Base-by-base conservation (phyloP, 257 asterid genomes). In the Solanum commersonii region DNA sequence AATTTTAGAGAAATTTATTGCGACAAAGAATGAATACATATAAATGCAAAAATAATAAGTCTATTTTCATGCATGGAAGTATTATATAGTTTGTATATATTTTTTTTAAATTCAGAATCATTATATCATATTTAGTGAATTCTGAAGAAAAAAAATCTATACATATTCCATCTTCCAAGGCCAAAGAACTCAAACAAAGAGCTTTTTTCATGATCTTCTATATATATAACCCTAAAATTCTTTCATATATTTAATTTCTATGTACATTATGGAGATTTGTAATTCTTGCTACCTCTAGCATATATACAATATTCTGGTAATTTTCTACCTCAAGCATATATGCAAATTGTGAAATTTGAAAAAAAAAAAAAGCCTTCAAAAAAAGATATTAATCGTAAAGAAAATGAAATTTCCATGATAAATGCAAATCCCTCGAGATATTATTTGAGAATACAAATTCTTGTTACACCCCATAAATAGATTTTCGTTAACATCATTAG, bases 81-180 rank as follows among this genome's bases (percentile, higher is more conserved):
- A 29, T 42, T 60, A 40, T n/a, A 14, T 42, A 42, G 29, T 78
- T 78, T 3, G 22, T 42, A 87, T 27, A 25, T 12, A 12, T 34
- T 1, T 40, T 40, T 40, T 78, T 78, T 34, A 1, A 34, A 44
- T 42, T 79, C 84, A 44, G 84, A 79, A 79, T 79, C 65, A 44
- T 27, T 44, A 79, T 79, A 79, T 79, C 5, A 25, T 44, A 27
- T 79, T 79, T 79, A 79, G 38, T 79, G 38, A 8, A 79, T 79
- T 79, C 84, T 79, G 84, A 44, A 79, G 34, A 35, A 87, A 31
- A 86, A 92, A 56, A 87, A 87, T 90, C 83, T 42, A 86, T 84
- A 91, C 91, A 89, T 88, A 44, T 92, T 85, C 73, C 85, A 4
- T 44, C 65, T 79, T 79, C 38, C 38, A 44, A 79, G 84, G 65